Evolutionary conservation across 352 stramenopile species (phyloP), one percentile per base, ranked within the genome.

Genomic region (Peronospora belbahrii): DNA sequence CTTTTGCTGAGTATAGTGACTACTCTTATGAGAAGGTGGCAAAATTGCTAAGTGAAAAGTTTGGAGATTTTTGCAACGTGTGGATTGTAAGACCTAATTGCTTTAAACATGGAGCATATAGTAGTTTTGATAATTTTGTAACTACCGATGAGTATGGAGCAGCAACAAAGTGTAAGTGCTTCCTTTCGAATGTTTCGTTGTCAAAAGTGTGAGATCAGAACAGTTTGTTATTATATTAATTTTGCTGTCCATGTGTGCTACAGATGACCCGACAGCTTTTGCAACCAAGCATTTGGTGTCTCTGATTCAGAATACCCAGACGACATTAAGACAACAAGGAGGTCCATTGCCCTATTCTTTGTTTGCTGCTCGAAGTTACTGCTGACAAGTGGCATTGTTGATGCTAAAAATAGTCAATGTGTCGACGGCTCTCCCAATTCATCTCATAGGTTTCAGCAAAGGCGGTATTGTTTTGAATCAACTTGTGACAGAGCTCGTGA

Each of bases 401-500:
- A 11, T n/a, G 6, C 19, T 38, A 10, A 25, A 11, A 43, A 3
- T 44, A 76, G 67, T 75, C 15, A 55, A 55, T 4, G 35, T 83
- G 19, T 74, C 67, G 17, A 74, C 57, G 3, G 46, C 65, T 2
- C 62, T 84, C 13, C 72, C 70, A 3, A 64, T 87, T 10, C 70
- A 85, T 40, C 52, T 87, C 5, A 39, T 85, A 9, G 75, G 75
- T 3, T 87, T 87, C 37, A 87, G 75, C 60, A 83, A 83, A 47
- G 75, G 75, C 3, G 72, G 68, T 13, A 59, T 75, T 19, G 75
- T 87, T 19, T 47, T 87, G 14, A 87, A 85, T 38, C 75, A 87
- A 43, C 52, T 87, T n/a, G 62, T 79, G 27, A 80, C 75, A 3
- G 75, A 87, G 37, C 53, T 84, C 4, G 71, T 70, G 30, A 52